Conservation (phyloP, 1,284 basidiomycete genomes). For the Sphagnurus paluster region DNA sequence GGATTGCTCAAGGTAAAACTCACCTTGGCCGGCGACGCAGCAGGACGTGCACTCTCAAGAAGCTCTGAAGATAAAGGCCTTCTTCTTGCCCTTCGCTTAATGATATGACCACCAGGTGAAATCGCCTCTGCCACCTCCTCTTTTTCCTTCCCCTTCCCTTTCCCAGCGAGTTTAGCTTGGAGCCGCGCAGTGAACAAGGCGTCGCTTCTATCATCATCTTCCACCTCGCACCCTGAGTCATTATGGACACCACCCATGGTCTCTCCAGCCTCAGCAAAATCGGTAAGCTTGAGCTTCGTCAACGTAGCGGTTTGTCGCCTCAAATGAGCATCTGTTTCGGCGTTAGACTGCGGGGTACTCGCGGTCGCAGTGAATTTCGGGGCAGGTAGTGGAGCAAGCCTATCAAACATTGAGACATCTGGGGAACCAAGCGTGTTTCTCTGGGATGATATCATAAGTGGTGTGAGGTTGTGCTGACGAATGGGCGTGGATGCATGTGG, state of each 20-base stretch:
- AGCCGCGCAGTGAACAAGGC: slow-evolving; percentile 31
- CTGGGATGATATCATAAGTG: slow-evolving; percentile 48
- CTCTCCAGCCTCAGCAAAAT: slow-evolving; percentile 45
- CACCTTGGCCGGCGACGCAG: slow-evolving; percentile 45
- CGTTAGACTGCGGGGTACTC: slow-evolving; percentile 54
- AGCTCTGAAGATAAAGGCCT: slow-evolving; percentile 68
- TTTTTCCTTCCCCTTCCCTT: slow-evolving; percentile 37
- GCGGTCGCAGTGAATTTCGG: slow-evolving; percentile 53
- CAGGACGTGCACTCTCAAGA: slow-evolving; percentile 46
- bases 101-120: slow-evolving; percentile 72
- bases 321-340: slow-evolving; percentile 64
- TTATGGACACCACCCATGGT: slow-evolving; percentile 41
- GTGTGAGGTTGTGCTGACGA: slow-evolving; percentile 44
- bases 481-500: slow-evolving; percentile 44
- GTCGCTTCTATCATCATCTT: slow-evolving; percentile 35
- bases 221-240: slow-evolving; percentile 52
- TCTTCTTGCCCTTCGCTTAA: slow-evolving; percentile 68
- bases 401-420: slow-evolving; percentile 47
- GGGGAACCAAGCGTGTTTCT: slow-evolving; percentile 28
- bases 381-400: slow-evolving; percentile 63
- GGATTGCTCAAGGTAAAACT: slow-evolving; percentile 19
- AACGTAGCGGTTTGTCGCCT: slow-evolving; percentile 65
- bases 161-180: slow-evolving; percentile 27
- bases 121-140: slow-evolving; percentile 69
- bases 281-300: slow-evolving; percentile 61